These are phyloP conservation scores for Alternaria triticimaculans DNA, from an alignment of 2,329 filamentous ascomycete genomes.

Conservation along the genomic window DNA sequence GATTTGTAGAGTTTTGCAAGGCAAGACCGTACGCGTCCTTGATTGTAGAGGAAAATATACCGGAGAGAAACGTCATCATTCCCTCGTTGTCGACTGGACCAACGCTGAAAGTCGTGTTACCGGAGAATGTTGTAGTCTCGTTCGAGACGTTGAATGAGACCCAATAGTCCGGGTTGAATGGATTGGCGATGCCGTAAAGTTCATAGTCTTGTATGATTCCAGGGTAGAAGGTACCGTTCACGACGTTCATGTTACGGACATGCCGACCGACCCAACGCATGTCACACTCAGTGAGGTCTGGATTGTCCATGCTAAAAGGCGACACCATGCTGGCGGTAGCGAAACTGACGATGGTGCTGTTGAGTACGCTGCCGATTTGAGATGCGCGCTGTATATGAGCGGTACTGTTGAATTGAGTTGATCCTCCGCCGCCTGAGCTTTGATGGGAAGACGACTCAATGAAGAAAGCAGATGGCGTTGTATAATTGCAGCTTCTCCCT, in stretches of 20 bases:
- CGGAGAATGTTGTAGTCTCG: not conserved
- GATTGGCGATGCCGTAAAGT: not conserved
- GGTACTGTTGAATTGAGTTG: not conserved
- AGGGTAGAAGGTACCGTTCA: slow-evolving; percentile 2
- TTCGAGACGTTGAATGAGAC: not conserved
- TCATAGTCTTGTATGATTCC: not conserved
- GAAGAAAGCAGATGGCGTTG: not conserved
- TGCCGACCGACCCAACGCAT: not conserved
- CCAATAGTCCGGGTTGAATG: not conserved
- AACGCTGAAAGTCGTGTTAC: not conserved
- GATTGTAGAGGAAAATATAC: not conserved
- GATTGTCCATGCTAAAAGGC: not conserved
- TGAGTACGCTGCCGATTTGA: not conserved
- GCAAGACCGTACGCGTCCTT: not conserved
- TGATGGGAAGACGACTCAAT: not conserved
- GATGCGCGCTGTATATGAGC: not conserved
- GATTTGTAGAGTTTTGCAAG: not conserved
- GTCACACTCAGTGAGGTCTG: not conserved
- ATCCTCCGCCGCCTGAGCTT: not conserved
- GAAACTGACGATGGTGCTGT: not conserved
- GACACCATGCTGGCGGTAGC: not conserved
- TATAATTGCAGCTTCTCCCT: not conserved
- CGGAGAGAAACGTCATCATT: not conserved
- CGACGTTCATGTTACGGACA: not conserved
- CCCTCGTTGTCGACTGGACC: not conserved